Evolutionary conservation across 2,329 filamentous ascomycete species (phyloP), one percentile per base, ranked within the genome.

Genomic region (Chrysoporthe cubensis): DNA sequence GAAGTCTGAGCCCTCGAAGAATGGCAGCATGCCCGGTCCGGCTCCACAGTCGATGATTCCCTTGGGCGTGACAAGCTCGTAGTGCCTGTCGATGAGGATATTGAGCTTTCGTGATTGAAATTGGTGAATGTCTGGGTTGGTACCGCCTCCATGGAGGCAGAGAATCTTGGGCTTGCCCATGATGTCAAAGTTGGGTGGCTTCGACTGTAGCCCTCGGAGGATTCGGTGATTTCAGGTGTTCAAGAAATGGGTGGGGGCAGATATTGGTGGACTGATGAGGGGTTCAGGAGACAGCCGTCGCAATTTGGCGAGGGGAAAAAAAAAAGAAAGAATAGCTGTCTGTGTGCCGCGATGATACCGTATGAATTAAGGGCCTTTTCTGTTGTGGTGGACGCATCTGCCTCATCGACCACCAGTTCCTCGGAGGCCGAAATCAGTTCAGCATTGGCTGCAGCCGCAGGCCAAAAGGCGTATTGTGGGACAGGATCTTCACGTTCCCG

Each of bases 81-180:
- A 66, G 11, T 56, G 43, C 42, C 34, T 57, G 58, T 66, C 65
- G 58, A 66, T 54, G 48, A 57, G 59, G 18, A 61, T 46, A 26
- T 66, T 66, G 59, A 66, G 65, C 48, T 66, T 66, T 34, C 65
- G 65, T 26, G 65, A 62, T 18, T 66, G 65, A 34, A 66, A 66
- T 37, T 57, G 65, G 43, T 66, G 65, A 21, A 66, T 66, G 26
- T 66, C 65, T 13, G 65, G 65, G 40, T 66, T 66, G 48, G 65
- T 66, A 40, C 65, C 65, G 42, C 65, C 65, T 2, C 65, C 65
- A 50, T 66, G 65, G 14, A 66, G 59, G 32, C 65, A 66, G 21
- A 66, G 65, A 21, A 66, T 66, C 50, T 62, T 66, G 48, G 65
- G 65, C 18, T 66, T 66, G 37, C 58, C 58, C 65, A 66, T 66